Percentiles rank a stretch among this genome's conserved stretches.
Evolutionary conservation across 495 filamentous ascomycete species (phyloP).

Genomic region (Daldinia caldariorum): DNA sequence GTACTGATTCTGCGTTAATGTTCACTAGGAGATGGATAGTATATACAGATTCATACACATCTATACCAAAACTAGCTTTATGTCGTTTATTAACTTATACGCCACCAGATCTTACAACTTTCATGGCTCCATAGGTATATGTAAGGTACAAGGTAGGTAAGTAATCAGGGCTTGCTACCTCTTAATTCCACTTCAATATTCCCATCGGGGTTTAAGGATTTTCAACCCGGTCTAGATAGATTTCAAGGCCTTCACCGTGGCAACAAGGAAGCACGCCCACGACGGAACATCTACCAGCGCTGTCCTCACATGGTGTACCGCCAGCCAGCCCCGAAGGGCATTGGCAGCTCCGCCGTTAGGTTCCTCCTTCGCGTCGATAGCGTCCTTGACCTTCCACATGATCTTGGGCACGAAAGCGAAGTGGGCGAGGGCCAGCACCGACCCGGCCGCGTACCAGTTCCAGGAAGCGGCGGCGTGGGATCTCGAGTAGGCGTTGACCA

Average conservation of each 20-base stretch:
- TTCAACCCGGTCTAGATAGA: constrained; percentile 11
- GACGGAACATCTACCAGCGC: constrained; percentile 39
- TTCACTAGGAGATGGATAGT: no score
- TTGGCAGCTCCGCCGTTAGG: constrained; percentile 20
- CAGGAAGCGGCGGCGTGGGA: constrained; percentile 28
- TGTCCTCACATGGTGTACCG: constrained; percentile 39
- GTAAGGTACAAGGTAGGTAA: no score
- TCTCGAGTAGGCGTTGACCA: constrained; percentile 36
- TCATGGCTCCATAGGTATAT: background rate
- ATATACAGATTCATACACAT: no score
- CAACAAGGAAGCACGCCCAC: constrained; percentile 46
- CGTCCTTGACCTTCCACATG: constrained; percentile 40
- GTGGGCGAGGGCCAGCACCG: constrained; percentile 37
- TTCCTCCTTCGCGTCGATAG: constrained; percentile 34
- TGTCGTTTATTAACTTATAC: no score
- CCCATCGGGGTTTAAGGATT: no score
- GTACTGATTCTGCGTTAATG: no score
- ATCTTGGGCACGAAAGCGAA: constrained; percentile 45
- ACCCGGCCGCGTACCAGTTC: constrained; percentile 44
- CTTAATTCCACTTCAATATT: no score
- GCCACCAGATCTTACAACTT: background rate
- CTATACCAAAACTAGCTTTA: no score
- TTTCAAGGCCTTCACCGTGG: constrained; percentile 37
- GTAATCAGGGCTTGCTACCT: no score
- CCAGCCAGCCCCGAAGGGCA: constrained; percentile 37